Conservation (phyloP, 108 stramenopile species). For the Nitzschia putrida region DNA sequence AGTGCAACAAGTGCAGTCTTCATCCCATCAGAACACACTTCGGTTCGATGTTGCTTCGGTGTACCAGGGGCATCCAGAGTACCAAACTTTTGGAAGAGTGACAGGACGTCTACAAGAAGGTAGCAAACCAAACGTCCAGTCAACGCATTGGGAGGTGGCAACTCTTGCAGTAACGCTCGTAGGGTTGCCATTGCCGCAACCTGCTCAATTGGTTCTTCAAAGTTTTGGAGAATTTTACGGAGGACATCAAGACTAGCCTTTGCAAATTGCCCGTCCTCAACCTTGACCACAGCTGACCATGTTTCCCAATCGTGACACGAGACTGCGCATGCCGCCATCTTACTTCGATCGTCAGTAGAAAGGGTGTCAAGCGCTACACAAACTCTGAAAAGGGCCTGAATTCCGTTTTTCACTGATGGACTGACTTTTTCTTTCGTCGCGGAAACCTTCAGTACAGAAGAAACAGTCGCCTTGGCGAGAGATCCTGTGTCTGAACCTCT, state of each 20-base stretch:
- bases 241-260: constrained; percentile 52
- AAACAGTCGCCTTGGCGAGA: constrained; percentile 50
- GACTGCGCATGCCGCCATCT: constrained; percentile 44
- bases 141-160: constrained; percentile 33
- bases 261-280: constrained; percentile 56
- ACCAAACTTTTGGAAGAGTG: constrained; percentile 61
- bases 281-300: constrained; percentile 55
- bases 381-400: constrained; percentile 43
- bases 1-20: constrained; percentile 71
- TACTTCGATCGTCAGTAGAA: constrained; percentile 39
- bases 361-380: constrained; percentile 48
- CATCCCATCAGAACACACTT: constrained; percentile 63
- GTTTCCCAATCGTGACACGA: constrained; percentile 56
- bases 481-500: constrained; percentile 2
- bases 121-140: constrained; percentile 41
- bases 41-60: constrained; percentile 34
- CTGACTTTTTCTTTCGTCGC: constrained; percentile 21
- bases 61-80: constrained; percentile 18
- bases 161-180: constrained; percentile 37
- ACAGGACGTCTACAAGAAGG: constrained; percentile 57
- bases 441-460: constrained; percentile 38
- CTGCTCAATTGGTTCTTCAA: constrained; percentile 30
- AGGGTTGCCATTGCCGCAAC: constrained; percentile 47
- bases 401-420: constrained; percentile 20
- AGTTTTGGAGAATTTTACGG: constrained; percentile 22